These are phyloP conservation scores for Nicotiana otophora DNA, from an alignment of 257 asterid species.

Conservation along the genomic window DNA sequence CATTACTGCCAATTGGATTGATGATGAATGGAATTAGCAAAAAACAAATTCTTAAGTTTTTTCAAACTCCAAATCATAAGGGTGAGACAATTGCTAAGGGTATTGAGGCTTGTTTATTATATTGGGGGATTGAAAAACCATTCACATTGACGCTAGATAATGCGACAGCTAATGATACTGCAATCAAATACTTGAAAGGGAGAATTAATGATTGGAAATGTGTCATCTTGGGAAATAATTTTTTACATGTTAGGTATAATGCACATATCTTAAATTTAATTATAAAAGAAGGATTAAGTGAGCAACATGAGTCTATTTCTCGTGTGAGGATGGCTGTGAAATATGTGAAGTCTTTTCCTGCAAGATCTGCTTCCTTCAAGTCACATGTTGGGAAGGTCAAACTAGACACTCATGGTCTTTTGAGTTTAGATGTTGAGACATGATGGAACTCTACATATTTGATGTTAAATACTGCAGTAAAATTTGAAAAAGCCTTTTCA, in stretches of 20 bases:
- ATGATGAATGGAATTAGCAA: not conserved
- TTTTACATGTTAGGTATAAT: not conserved
- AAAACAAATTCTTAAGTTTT: not conserved
- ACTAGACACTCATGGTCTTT: not conserved
- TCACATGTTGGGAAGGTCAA: not conserved
- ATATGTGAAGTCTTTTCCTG: not conserved
- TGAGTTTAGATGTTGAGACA: constrained; percentile 7
- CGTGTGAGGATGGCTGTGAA: not conserved
- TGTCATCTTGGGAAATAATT: not conserved
- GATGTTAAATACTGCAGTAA: constrained; percentile 2
- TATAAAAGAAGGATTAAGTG: not conserved
- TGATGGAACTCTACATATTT: constrained; percentile 8
- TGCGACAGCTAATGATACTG: not conserved
- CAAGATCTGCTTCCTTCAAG: not conserved
- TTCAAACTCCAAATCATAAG: not conserved
- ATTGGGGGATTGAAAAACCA: not conserved
- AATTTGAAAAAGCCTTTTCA: constrained; percentile 6
- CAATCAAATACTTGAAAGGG: not conserved
- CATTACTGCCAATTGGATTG: not conserved
- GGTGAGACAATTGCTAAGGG: not conserved
- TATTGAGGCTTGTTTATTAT: not conserved
- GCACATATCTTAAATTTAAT: not conserved
- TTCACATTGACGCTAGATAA: not conserved
- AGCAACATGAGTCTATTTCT: not conserved
- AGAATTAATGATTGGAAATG: not conserved